Base-by-base conservation (phyloP, 257 asterid species). In the Solanum verrucosum region DNA sequence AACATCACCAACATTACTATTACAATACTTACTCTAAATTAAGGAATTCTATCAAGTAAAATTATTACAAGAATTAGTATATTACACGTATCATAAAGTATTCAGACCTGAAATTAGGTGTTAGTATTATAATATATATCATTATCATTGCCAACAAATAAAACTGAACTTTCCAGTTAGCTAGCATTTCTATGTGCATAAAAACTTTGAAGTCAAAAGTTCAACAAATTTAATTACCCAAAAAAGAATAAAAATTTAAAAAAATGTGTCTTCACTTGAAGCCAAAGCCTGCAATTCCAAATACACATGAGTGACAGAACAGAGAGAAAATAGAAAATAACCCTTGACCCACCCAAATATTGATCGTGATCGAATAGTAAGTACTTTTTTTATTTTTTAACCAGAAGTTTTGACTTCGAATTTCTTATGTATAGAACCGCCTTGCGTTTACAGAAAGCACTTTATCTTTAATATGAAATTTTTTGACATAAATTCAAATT, bases 401-500 rank as follows among this genome's bases (percentile, higher is more conserved):
- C 0, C 0, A 1, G 5, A 59, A 20, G 1, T 59, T 2, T 59
- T 59, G 27, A 59, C 0, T 3, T 18, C 0, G 0, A 56, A 18
- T 18, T 18, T 56, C 0, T 1, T 6, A 56, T 6, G 2, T 18
- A 18, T 18, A 56, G 65, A 56, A 0, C 20, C 2, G 65, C 2
- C 4, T 56, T 0, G 10, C 1, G 0, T 56, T 56, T 0, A 2
- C 2, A 18, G 10, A 56, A 56, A 18, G 11, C 0, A 2, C n/a
- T 56, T 18, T 16, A 52, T 0, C 0, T 52, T 6, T 6, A 16
- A 16, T 56, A 20, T 56, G 2, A 56, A 7, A 0, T 20, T 56
- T 56, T 15, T 6, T 0, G 2, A 3, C 27, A 20, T 59, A 20
- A 59, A 0, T 59, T 59, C 0, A 3, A 59, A 59, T 59, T 59